Evolutionary conservation across 208 protist species (phyloP), one percentile per base, ranked within the genome.

Genomic region (Leptomonas pyrrhocoris): DNA sequence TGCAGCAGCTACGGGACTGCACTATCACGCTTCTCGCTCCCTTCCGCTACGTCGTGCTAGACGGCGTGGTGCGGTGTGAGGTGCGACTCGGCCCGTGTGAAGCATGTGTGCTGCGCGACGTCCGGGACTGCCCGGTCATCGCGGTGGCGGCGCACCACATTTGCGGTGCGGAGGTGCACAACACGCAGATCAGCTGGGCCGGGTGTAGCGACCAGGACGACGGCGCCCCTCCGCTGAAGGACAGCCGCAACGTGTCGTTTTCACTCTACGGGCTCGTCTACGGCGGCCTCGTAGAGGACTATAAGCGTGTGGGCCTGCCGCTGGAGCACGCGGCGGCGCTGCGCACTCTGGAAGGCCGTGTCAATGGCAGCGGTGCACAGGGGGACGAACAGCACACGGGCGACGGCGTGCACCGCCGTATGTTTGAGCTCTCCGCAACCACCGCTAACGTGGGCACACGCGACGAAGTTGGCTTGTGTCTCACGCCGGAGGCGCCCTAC

Each of bases 51-150:
- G 59, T 95, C 2, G 73, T 93, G 1, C 56, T 95, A 31, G 61
- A 65, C 19, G 78, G 85, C 65, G 50, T 93, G 49, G 30, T 43
- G 30, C 54, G 74, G 31, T 92, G 83, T 60, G 64, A 86, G 40
- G 43, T 95, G 18, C 57, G 79, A n/a, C 65, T 93, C 9, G 86
- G 81, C 28, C 83, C 90, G 15, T 91, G 81, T 69, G 82, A 80
- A 46, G 68, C 51, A 28, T 87, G 77, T 63, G 77, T 83, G 30
- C 65, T 84, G 61, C 77, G 74, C 18, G 48, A 87, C 8, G 79
- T 93, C 51, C 60, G 40, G 13, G 45, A 82, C 40, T 92, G 79
- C 53, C 59, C 59, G 16, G 28, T 71, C 16, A 30, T 95, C 42
- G 72, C 80, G 1, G 73, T 90, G 2, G 80, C 86, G 18, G 72